phyloP scores from a whole-genome alignment of 352 stramenopile genomes.

The Phytopythium kandeliae region DNA sequence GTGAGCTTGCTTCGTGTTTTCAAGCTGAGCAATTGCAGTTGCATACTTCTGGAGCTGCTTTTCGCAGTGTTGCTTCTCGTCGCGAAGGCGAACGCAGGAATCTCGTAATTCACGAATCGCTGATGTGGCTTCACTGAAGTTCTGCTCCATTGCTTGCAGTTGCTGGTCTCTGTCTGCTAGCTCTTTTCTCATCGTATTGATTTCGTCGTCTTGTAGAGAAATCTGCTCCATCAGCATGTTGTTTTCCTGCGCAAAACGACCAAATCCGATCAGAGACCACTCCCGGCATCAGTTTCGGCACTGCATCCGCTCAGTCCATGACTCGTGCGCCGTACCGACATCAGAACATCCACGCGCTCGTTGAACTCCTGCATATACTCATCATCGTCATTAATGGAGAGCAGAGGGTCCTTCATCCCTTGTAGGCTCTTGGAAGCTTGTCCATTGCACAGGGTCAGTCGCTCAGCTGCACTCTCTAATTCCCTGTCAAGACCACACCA shows the following conservation, averaged over 20 bases:
- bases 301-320: no score
- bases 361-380: slow-evolving; percentile 72
- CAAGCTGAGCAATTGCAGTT: slow-evolving; percentile 52
- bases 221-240: slow-evolving; percentile 80
- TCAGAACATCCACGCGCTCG: slow-evolving; percentile 74
- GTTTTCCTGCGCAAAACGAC: slow-evolving; percentile 39
- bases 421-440: slow-evolving; percentile 31
- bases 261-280: no score
- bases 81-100: slow-evolving; percentile 38
- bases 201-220: slow-evolving; percentile 68
- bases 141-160: slow-evolving; percentile 61
- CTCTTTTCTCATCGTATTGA: slow-evolving; percentile 57
- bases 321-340: slow-evolving; percentile 32
- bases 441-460: slow-evolving; percentile 43
- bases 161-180: slow-evolving; percentile 61
- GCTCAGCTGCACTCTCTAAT: slow-evolving; percentile 48
- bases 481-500: slow-evolving; percentile 28
- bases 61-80: slow-evolving; percentile 64
- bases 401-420: slow-evolving; percentile 22
- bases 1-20: slow-evolving; percentile 46
- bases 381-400: slow-evolving; percentile 30
- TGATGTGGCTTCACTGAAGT: slow-evolving; percentile 69
- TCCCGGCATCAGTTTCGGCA: no score
- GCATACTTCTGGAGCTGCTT: slow-evolving; percentile 66
- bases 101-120: slow-evolving; percentile 64